Percentiles rank a stretch among this genome's conserved stretches.
phyloP scores from a whole-genome alignment of 441 rosid species.

The Eutrema salsugineum region DNA sequence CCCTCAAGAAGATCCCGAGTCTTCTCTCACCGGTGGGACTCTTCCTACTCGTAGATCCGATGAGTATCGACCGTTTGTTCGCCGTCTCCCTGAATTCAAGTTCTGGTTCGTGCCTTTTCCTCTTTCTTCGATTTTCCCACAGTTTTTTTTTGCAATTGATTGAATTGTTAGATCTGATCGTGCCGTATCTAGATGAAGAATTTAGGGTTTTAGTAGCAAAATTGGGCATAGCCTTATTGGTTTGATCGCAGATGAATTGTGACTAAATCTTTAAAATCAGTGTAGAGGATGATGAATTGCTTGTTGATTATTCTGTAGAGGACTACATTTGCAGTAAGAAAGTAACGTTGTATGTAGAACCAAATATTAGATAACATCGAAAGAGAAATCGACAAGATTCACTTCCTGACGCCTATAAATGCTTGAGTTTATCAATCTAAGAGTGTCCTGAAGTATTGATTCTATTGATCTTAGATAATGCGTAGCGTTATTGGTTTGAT shows the following conservation, averaged over 20 bases:
- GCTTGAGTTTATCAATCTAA: too few species aligned
- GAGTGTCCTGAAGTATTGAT: too few species aligned
- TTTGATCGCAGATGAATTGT: background rate
- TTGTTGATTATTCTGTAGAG: background rate
- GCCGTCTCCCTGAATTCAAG: conserved; percentile 83
- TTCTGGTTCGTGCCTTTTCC: conserved; percentile 52
- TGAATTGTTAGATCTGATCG: conserved; percentile 4
- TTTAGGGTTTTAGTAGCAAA: background rate
- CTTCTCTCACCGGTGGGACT: conserved; percentile 45
- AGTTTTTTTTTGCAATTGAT: background rate
- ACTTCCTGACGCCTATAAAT: too few species aligned
- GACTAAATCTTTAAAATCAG: background rate
- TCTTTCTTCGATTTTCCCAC: background rate
- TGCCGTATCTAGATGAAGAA: background rate
- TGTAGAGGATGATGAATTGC: background rate
- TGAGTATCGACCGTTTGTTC: conserved; percentile 84
- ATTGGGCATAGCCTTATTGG: background rate
- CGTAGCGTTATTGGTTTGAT: background rate
- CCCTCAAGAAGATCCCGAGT: conserved; percentile 82
- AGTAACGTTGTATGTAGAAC: too few species aligned
- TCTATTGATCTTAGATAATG: too few species aligned
- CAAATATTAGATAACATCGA: too few species aligned
- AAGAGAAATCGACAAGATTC: too few species aligned
- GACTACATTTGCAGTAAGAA: background rate
- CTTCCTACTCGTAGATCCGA: conserved; percentile 86